These are phyloP conservation scores for Erodium trifolium DNA, from an alignment of 441 rosid genomes.

Conservation along the genomic window DNA sequence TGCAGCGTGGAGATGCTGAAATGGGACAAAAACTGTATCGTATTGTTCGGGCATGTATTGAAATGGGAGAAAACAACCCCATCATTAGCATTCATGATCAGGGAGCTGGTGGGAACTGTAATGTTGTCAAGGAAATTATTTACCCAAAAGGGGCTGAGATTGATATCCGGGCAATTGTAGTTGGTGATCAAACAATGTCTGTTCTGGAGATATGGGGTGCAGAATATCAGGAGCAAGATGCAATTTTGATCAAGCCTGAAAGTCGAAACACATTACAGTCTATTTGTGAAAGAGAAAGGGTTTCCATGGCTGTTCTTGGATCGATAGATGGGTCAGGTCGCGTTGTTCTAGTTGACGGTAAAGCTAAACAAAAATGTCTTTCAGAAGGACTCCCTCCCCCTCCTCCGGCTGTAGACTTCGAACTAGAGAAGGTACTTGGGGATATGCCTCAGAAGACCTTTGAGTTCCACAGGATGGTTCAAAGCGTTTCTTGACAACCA, in stretches of 20 bases:
- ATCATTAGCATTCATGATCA: constrained; percentile 96
- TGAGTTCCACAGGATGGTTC: constrained; percentile 63
- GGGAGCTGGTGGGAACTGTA: constrained; percentile 97
- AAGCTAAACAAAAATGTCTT: constrained; percentile 39
- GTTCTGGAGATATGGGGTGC: constrained; percentile 96
- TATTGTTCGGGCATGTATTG: constrained; percentile 81
- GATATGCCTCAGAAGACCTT: constrained; percentile 89
- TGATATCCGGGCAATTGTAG: constrained; percentile 69
- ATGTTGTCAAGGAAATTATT: constrained; percentile 90
- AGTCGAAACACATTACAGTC: constrained; percentile 54
- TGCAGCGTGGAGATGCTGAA: constrained; percentile 95
- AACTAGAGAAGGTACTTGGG: constrained; percentile 86
- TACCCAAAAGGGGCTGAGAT: constrained; percentile 89
- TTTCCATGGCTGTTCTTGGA: constrained; percentile 89
- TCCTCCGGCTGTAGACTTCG: constrained; percentile 91
- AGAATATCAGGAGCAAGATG: constrained; percentile 30
- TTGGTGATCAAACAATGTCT: constrained; percentile 93
- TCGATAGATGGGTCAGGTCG: constrained; percentile 69
- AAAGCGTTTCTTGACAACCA: constrained; percentile 78
- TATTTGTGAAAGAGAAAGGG: constrained; percentile 83
- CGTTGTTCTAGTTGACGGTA: constrained; percentile 59
- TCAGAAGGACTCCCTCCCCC: constrained; percentile 40
- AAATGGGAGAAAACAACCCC: constrained; percentile 86
- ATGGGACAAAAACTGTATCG: constrained; percentile 93
- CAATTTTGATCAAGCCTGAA: constrained; percentile 83